Conservation (phyloP, 2,329 filamentous ascomycete species). For the Escovopsis sp. region DNA sequence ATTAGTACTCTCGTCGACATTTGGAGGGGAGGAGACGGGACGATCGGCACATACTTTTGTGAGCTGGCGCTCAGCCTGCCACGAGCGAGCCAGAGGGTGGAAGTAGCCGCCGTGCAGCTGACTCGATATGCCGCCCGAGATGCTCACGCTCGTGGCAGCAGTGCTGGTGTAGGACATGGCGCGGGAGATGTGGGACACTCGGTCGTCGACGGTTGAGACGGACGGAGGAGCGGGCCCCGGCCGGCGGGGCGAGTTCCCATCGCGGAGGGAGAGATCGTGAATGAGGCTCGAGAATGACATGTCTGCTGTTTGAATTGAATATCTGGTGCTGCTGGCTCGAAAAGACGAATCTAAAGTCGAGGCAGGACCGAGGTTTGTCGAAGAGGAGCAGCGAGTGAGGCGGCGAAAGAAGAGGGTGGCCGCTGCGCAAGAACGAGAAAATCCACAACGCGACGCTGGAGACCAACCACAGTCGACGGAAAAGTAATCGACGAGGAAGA, state of each 20-base stretch:
- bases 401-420: slow-evolving; percentile 3
- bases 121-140: slow-evolving; percentile 62
- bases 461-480: neutral
- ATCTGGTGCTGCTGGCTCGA: no score
- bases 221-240: slow-evolving; percentile 28
- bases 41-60: slow-evolving; percentile 50
- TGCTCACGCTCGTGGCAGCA: slow-evolving; percentile 53
- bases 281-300: slow-evolving; percentile 59
- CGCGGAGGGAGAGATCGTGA: slow-evolving; percentile 47
- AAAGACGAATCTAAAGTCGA: no score
- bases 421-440: neutral
- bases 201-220: slow-evolving; percentile 43
- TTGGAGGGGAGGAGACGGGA: no score
- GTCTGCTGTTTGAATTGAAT: slow-evolving; percentile 4
- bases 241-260: slow-evolving; percentile 33
- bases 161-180: slow-evolving; percentile 54
- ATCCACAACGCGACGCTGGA: neutral
- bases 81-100: slow-evolving; percentile 63
- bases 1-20: neutral
- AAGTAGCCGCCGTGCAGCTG: slow-evolving; percentile 74
- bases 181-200: slow-evolving; percentile 45
- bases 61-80: slow-evolving; percentile 73
- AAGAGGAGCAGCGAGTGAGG: neutral
- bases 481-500: no score
- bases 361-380: no score